phyloP scores from a whole-genome alignment of 805 yeast species.

The Schizosaccharomyces cryophilus region DNA sequence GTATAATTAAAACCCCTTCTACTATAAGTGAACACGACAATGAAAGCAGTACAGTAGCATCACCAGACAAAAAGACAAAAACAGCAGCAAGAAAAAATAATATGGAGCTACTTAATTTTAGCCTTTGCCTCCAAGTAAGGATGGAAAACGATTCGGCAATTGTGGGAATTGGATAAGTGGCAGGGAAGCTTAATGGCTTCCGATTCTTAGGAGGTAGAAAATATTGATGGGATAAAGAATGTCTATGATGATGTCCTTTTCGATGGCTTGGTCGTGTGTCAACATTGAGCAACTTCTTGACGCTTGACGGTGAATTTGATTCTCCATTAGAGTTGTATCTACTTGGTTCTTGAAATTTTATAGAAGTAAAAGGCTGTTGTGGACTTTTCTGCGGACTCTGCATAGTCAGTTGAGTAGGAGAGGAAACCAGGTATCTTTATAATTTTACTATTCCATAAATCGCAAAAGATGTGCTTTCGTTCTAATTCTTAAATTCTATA shows the following conservation, averaged over 20 bases:
- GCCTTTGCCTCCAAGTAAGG: neutral
- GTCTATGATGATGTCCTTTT: conserved; percentile 1
- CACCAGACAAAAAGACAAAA: neutral
- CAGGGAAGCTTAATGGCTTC: neutral
- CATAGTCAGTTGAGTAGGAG: too few relatives aligned
- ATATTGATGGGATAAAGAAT: conserved; percentile 1
- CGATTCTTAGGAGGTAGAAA: conserved; percentile 1
- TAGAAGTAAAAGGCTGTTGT: too few relatives aligned
- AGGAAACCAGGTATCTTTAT: too few relatives aligned
- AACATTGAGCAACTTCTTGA: neutral
- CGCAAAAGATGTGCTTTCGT: too few relatives aligned
- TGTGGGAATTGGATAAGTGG: neutral
- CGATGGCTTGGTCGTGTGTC: neutral
- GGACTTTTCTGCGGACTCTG: too few relatives aligned
- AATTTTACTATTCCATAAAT: too few relatives aligned
- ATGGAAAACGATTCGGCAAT: neutral
- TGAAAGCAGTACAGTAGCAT: neutral
- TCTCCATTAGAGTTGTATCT: too few relatives aligned
- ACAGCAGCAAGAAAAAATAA: neutral
- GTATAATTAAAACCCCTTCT: neutral
- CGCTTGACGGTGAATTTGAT: neutral
- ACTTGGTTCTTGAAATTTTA: too few relatives aligned
- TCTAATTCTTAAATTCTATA: too few relatives aligned
- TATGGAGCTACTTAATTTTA: neutral
- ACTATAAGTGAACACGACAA: neutral